These are phyloP conservation scores for Phytophthora citrophthora DNA, from an alignment of 352 stramenopile genomes.

Conservation along the genomic window DNA sequence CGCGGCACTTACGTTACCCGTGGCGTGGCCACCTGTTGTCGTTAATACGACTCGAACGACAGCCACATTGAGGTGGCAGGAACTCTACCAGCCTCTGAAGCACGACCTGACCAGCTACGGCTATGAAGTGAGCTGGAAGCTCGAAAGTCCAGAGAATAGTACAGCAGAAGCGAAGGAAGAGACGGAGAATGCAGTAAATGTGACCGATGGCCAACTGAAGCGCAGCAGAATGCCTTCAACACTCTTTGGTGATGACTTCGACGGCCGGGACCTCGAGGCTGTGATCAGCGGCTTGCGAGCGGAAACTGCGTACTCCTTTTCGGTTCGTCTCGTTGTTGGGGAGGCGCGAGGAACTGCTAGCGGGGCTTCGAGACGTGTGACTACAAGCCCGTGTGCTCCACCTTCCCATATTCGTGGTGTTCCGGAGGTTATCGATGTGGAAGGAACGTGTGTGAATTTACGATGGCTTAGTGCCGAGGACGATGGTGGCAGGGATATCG, in stretches of 20 bases:
- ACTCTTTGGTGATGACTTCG: slow-evolving; percentile 80
- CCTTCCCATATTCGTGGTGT: slow-evolving; percentile 53
- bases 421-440: slow-evolving; percentile 25
- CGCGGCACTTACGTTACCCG: slow-evolving; percentile 69
- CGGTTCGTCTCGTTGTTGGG: slow-evolving; percentile 69
- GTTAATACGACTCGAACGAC: slow-evolving; percentile 62
- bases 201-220: slow-evolving; percentile 54
- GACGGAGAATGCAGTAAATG: slow-evolving; percentile 45
- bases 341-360: slow-evolving; percentile 60
- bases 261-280: slow-evolving; percentile 77
- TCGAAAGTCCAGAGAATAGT: slow-evolving; percentile 25
- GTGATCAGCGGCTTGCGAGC: slow-evolving; percentile 54
- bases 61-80: slow-evolving; percentile 72
- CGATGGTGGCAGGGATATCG: slow-evolving; percentile 57
- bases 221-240: slow-evolving; percentile 68
- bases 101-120: slow-evolving; percentile 68
- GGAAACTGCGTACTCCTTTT: slow-evolving; percentile 75
- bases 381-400: slow-evolving; percentile 45
- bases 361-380: slow-evolving; percentile 50
- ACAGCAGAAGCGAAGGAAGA: slow-evolving; percentile 3
- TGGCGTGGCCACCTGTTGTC: slow-evolving; percentile 63
- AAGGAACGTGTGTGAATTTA: slow-evolving; percentile 48
- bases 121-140: slow-evolving; percentile 71
- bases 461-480: slow-evolving; percentile 66
- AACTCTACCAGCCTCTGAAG: slow-evolving; percentile 67